Conservation (phyloP, 306 rosid genomes). For the Arachis hypogaea region DNA sequence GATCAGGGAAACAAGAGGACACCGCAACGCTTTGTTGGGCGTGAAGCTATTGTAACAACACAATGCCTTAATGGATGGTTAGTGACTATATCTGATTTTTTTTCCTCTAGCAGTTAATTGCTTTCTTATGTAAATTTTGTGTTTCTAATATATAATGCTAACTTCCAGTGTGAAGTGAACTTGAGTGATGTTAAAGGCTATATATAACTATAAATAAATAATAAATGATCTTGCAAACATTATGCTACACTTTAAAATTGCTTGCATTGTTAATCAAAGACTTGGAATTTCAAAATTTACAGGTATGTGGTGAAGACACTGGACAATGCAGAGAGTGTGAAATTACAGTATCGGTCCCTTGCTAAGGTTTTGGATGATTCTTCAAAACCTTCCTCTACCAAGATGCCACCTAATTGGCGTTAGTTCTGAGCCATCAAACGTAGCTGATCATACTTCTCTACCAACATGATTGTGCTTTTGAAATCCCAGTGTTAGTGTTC, state of each 20-base stretch:
- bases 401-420: constrained; percentile 76
- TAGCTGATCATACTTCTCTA: constrained; percentile 11
- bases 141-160: not conserved
- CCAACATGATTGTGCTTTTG: constrained; percentile 33
- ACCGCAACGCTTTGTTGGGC: constrained; percentile 94
- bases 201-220: not conserved
- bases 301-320: constrained; percentile 99
- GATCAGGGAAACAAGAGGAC: constrained; percentile 98
- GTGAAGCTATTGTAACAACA: constrained; percentile 97
- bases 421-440: constrained; percentile 41
- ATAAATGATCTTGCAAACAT: too few relatives aligned
- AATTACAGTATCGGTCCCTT: constrained; percentile 95
- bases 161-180: not conserved
- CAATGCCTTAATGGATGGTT: constrained; percentile 99
- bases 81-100: constrained; percentile 40
- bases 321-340: constrained; percentile 99
- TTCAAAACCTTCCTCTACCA: constrained; percentile 68
- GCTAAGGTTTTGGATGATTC: constrained; percentile 72
- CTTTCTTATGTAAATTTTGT: constrained; percentile 24
- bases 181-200: not conserved
- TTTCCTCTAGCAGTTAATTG: constrained; percentile 22
- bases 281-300: not conserved
- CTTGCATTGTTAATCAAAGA: constrained; percentile 29
- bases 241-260: not conserved
- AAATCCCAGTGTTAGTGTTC: constrained; percentile 39